Conservation (phyloP, 305 asterid species). For the Salvia sclarea region DNA sequence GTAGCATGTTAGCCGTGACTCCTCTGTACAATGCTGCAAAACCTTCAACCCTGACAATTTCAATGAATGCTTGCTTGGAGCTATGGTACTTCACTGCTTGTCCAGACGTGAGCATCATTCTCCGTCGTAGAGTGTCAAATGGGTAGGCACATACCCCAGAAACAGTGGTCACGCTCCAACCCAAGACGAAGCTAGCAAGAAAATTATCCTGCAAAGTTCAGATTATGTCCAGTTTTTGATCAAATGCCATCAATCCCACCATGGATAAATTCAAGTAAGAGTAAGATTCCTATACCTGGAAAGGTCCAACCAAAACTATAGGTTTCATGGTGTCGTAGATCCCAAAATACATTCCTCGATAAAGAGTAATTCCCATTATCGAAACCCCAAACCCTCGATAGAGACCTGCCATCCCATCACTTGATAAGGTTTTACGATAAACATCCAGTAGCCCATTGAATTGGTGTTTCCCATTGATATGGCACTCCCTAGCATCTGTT, state of each 20-base stretch:
- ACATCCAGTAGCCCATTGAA: slow-evolving; percentile 79
- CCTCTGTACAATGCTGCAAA: slow-evolving; percentile 69
- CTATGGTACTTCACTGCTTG: slow-evolving; percentile 63
- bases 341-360: slow-evolving; percentile 93
- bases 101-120: slow-evolving; percentile 98
- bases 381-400: slow-evolving; percentile 90
- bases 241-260: background rate
- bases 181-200: slow-evolving; percentile 80
- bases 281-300: slow-evolving; percentile 46
- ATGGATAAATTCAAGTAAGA: background rate
- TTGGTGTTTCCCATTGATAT: slow-evolving; percentile 56
- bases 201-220: slow-evolving; percentile 68
- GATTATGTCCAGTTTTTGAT: background rate
- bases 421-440: slow-evolving; percentile 68
- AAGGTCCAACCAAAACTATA: slow-evolving; percentile 71
- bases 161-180: slow-evolving; percentile 88
- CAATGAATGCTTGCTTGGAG: slow-evolving; percentile 58
- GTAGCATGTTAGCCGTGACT: slow-evolving; percentile 83
- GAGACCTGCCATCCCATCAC: slow-evolving; percentile 79
- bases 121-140: slow-evolving; percentile 85
- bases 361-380: slow-evolving; percentile 74
- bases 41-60: slow-evolving; percentile 68
- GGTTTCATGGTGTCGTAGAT: slow-evolving; percentile 89
- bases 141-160: slow-evolving; percentile 95
- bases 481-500: slow-evolving; percentile 57